Conservation (phyloP, 1,284 basidiomycete species). For the Marasmius oreades region DNA sequence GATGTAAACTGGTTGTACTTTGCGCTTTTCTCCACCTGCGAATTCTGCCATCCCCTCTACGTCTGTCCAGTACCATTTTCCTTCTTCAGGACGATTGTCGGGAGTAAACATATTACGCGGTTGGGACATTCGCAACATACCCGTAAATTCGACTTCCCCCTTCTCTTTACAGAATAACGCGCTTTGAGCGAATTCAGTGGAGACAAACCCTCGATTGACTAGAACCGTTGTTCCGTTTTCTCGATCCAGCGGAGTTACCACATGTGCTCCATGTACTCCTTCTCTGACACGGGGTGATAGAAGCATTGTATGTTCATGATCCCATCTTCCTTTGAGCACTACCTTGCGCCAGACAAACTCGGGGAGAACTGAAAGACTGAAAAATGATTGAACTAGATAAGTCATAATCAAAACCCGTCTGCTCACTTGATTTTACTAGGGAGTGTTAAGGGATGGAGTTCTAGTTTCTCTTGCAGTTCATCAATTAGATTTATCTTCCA, state of each 20-base stretch:
- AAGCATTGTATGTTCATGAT: conserved; percentile 74
- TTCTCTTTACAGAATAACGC: conserved; percentile 34
- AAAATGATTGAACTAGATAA: conserved; percentile 17
- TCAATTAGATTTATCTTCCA: conserved; percentile 97
- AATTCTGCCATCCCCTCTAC: conserved; percentile 78
- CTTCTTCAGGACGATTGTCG: conserved; percentile 77
- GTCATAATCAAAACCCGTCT: conserved; percentile 14
- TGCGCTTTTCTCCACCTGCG: conserved; percentile 66
- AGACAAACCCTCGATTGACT: conserved; percentile 91
- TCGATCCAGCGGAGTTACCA: conserved; percentile 83
- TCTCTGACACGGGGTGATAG: conserved; percentile 86
- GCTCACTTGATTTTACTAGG: conserved; percentile 88
- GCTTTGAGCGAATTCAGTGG: conserved; percentile 48
- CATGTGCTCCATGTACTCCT: conserved; percentile 82
- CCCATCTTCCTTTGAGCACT: conserved; percentile 72
- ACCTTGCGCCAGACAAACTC: conserved; percentile 90
- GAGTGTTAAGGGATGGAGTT: conserved; percentile 74
- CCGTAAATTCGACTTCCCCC: conserved; percentile 63
- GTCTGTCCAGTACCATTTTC: conserved; percentile 93
- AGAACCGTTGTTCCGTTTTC: conserved; percentile 77
- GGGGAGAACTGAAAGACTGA: conserved; percentile 66
- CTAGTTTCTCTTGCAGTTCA: conserved; percentile 89
- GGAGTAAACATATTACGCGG: conserved; percentile 81
- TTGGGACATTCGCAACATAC: conserved; percentile 74
- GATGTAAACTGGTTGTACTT: conserved; percentile 82